phyloP scores from a whole-genome alignment of 345 rosid genomes.

The Combretum micranthum region DNA sequence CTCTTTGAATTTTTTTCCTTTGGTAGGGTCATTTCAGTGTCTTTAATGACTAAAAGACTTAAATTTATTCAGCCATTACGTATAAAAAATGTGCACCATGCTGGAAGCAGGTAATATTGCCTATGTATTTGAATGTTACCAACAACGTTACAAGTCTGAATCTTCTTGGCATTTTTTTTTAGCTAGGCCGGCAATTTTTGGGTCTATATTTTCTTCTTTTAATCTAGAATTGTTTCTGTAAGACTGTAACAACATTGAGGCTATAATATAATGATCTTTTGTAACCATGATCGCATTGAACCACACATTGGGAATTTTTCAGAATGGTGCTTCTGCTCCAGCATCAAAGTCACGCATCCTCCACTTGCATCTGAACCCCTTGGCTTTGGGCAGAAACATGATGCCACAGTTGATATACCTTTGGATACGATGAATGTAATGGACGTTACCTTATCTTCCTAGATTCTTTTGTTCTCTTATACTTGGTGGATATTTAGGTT shows the following conservation, averaged over 20 bases:
- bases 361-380: conserved; percentile 45
- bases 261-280: too few species aligned
- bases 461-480: neutral
- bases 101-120: too few species aligned
- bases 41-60: too few species aligned
- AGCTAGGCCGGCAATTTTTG: neutral
- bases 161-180: neutral
- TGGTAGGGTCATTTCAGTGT: too few species aligned
- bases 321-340: conserved; percentile 53
- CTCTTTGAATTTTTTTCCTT: too few species aligned
- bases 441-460: neutral
- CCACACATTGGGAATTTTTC: conserved; percentile 9
- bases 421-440: conserved; percentile 70
- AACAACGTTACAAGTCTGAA: too few species aligned
- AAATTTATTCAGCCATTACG: too few species aligned
- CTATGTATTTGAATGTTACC: too few species aligned
- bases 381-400: conserved; percentile 61
- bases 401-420: conserved; percentile 89
- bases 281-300: too few species aligned
- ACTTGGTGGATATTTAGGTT: conserved; percentile 5
- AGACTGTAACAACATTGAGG: too few species aligned
- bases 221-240: too few species aligned
- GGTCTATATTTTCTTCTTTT: neutral
- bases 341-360: conserved; percentile 50
- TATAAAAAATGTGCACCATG: too few species aligned